Conservation (phyloP, 2,329 filamentous ascomycete species). For the Zymoseptoria pseudotritici region DNA sequence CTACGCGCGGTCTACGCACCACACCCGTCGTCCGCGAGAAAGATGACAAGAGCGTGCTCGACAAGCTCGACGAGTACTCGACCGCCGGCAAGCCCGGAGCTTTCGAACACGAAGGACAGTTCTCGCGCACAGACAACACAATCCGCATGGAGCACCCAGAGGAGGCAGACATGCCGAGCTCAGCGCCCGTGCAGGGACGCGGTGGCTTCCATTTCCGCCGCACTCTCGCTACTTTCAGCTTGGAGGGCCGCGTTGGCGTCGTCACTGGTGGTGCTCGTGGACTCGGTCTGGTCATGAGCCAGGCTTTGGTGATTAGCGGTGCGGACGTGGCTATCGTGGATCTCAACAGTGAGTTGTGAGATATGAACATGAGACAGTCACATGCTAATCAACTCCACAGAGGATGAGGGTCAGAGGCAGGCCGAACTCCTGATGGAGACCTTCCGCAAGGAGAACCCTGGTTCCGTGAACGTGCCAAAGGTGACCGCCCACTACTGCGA, state of each 20-base stretch:
- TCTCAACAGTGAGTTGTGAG: slow-evolving; percentile 67
- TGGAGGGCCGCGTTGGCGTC: slow-evolving; percentile 74
- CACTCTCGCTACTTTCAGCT: slow-evolving; percentile 76
- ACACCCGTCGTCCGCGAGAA: slow-evolving; percentile 17
- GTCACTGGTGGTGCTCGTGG: slow-evolving; percentile 89
- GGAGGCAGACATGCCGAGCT: slow-evolving; percentile 68
- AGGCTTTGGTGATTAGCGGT: slow-evolving; percentile 81
- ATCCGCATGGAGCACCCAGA: slow-evolving; percentile 73
- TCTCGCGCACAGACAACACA: slow-evolving; percentile 71
- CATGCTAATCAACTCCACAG: slow-evolving; percentile 38
- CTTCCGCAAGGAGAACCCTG: slow-evolving; percentile 74
- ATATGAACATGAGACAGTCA: no score
- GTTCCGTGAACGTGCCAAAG: slow-evolving; percentile 63
- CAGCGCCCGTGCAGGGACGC: slow-evolving; percentile 63
- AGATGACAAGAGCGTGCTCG: slow-evolving; percentile 22
- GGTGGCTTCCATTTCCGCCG: slow-evolving; percentile 78
- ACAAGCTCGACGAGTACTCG: slow-evolving; percentile 25
- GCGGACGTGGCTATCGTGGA: slow-evolving; percentile 88
- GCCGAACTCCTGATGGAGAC: slow-evolving; percentile 65
- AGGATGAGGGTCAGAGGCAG: slow-evolving; percentile 75
- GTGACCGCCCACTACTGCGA: slow-evolving; percentile 88
- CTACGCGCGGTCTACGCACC: slow-evolving; percentile 16
- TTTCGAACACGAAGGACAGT: slow-evolving; percentile 53
- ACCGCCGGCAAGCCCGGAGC: slow-evolving; percentile 30
- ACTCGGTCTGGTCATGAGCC: slow-evolving; percentile 84